These are phyloP conservation scores for Calonectria crousiana DNA, from an alignment of 2,329 filamentous ascomycete species.

Conservation along the genomic window DNA sequence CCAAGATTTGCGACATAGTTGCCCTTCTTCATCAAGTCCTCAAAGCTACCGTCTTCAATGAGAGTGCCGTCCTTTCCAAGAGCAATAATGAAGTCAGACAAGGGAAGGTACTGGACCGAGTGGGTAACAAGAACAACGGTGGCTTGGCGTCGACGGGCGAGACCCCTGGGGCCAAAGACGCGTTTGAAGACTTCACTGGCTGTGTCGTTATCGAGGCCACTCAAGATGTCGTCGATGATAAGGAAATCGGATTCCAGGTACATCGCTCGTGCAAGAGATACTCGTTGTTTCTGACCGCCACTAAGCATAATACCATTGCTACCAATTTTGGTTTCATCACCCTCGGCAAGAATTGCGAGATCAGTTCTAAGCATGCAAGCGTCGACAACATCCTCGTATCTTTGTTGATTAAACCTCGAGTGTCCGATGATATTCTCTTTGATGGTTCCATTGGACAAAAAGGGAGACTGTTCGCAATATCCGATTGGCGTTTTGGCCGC, in stretches of 20 bases:
- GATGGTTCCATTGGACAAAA: constrained; percentile 9
- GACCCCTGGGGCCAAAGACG: constrained; percentile 29
- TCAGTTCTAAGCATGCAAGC: constrained; percentile 2
- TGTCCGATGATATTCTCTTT: constrained; percentile 14
- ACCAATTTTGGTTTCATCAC: constrained; percentile 16
- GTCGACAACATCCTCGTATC: constrained; percentile 7
- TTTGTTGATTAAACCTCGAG: not conserved
- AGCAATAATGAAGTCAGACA: constrained; percentile 21
- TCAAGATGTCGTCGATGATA: constrained; percentile 45
- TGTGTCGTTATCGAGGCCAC: constrained; percentile 42
- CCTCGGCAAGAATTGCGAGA: constrained; percentile 3
- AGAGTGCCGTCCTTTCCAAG: not conserved
- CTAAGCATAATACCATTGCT: constrained; percentile 3
- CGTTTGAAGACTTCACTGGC: constrained; percentile 33
- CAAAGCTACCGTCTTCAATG: not conserved
- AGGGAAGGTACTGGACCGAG: constrained; percentile 27
- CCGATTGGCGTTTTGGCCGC: constrained; percentile 17
- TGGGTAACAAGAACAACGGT: not conserved
- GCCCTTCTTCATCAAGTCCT: not conserved
- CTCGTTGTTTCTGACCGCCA: constrained; percentile 19
- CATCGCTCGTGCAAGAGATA: constrained; percentile 43
- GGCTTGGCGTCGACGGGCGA: constrained; percentile 10
- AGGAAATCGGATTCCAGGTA: constrained; percentile 37
- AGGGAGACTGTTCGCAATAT: constrained; percentile 20
- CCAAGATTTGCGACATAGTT: constrained; percentile 3